phyloP scores from a whole-genome alignment of 2,329 filamentous ascomycete species.

The Biscogniauxia sp. region DNA sequence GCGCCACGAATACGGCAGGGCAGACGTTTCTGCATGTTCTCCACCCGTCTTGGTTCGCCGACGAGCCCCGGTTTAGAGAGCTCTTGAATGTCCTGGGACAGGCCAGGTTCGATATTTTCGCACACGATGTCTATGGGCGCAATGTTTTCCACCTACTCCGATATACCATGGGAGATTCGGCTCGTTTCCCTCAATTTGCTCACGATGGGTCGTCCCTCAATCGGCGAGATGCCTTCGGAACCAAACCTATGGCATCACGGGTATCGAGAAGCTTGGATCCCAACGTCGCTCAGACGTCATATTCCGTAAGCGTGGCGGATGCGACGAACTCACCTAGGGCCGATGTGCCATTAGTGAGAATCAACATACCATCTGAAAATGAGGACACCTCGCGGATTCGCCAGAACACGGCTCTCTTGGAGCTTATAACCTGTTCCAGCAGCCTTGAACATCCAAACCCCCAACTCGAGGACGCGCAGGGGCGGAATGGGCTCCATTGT shows the following conservation, averaged over 20 bases:
- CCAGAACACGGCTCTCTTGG: conserved; percentile 36
- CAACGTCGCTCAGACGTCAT: conserved; percentile 3
- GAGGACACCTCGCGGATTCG: conserved; percentile 22
- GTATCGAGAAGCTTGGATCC: conserved; percentile 1
- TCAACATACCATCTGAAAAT: conserved; percentile 22
- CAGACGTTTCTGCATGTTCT: conserved; percentile 34
- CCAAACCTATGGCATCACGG: conserved; percentile 24
- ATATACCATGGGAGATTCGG: conserved; percentile 12
- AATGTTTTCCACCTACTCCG: conserved; percentile 35
- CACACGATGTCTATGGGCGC: conserved; percentile 32
- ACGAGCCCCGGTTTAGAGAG: conserved; percentile 18
- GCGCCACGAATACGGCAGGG: conserved; percentile 26
- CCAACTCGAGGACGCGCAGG: conserved; percentile 40
- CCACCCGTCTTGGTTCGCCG: conserved; percentile 30
- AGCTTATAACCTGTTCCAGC: conserved; percentile 34
- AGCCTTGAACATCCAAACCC: conserved; percentile 29
- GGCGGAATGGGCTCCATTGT: conserved; percentile 57
- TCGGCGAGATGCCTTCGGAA: conserved; percentile 49
- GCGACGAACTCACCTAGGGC: conserved; percentile 4
- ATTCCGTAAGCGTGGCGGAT: conserved; percentile 11
- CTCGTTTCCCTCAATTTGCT: conserved; percentile 19
- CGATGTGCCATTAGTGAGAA: conserved; percentile 8
- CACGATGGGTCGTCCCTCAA: conserved; percentile 34
- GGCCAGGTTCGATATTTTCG: conserved; percentile 24
- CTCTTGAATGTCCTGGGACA: conserved; percentile 22